A percentile compares a stretch with the other conserved stretches of the same genome.
phyloP scores from a whole-genome alignment of 179 eudicot species.

The Spinacia oleracea region DNA sequence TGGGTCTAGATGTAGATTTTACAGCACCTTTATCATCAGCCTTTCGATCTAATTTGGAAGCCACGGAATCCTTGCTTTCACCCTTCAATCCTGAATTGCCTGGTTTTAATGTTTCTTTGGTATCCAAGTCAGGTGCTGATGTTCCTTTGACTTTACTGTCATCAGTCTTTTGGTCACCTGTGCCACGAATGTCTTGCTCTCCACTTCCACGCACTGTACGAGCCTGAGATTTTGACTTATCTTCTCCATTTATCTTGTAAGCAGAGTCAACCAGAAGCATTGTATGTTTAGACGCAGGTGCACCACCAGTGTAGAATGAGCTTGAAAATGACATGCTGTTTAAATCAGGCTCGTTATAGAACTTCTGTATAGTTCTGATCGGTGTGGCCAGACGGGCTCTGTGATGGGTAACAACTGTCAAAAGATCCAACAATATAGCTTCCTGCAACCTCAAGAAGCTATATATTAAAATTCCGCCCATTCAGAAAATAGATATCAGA shows the following conservation, averaged over 20 bases:
- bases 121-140: constrained; percentile 36
- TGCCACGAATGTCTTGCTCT: constrained; percentile 45
- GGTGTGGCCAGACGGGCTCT: constrained; percentile 93
- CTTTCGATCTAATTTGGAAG: constrained; percentile 30
- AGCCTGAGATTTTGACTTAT: constrained; percentile 60
- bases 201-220: constrained; percentile 41
- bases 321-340: constrained; percentile 57
- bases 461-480: neutral
- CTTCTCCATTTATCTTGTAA: constrained; percentile 78
- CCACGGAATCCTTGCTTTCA: constrained; percentile 13
- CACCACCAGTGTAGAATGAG: constrained; percentile 45
- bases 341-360: constrained; percentile 50
- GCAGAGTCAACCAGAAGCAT: constrained; percentile 71
- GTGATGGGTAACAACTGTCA: constrained; percentile 84
- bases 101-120: constrained; percentile 40
- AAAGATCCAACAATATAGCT: constrained; percentile 80
- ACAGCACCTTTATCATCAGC: constrained; percentile 23
- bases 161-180: constrained; percentile 37
- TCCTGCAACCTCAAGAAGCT: constrained; percentile 53
- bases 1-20: constrained; percentile 23
- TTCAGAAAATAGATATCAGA: neutral
- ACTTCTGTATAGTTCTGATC: constrained; percentile 79
- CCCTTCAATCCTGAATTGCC: constrained; percentile 15
- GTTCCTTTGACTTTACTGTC: constrained; percentile 32
- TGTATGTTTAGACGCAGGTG: constrained; percentile 57